A percentile compares a stretch with the other conserved stretches of the same genome.
Conservation (phyloP, 257 asterid genomes). For the Solanum microdontum region DNA sequence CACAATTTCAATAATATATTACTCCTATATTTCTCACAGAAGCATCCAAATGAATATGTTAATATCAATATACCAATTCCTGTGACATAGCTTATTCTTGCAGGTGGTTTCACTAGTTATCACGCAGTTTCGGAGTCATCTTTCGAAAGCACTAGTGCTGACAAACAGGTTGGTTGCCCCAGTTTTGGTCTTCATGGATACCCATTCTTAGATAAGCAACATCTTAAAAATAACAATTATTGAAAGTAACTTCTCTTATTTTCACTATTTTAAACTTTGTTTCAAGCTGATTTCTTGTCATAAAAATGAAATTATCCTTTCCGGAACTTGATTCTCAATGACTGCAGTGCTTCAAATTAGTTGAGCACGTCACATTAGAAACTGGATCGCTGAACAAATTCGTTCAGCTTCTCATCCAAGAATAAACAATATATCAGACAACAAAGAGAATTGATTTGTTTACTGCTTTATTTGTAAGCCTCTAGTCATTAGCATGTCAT, state of each 20-base stretch:
- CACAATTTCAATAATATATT: not conserved
- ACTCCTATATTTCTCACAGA: not conserved
- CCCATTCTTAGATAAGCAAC: not conserved
- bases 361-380: not conserved
- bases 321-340: not conserved
- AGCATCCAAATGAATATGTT: conserved; percentile 2
- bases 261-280: not conserved
- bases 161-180: conserved; percentile 63
- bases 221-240: not conserved
- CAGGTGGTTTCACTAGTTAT: conserved; percentile 81
- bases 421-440: not conserved
- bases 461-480: not conserved
- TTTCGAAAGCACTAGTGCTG: conserved; percentile 83
- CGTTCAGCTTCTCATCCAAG: not conserved
- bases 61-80: not conserved
- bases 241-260: not conserved
- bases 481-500: not conserved
- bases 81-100: conserved; percentile 4
- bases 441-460: not conserved
- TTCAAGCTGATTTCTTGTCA: not conserved
- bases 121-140: conserved; percentile 74
- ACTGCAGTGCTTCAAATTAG: not conserved
- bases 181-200: not conserved
- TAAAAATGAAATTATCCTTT: not conserved
- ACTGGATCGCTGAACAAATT: not conserved